Conservation (phyloP, 148 eudicot genomes). For the Cornus suecica region DNA sequence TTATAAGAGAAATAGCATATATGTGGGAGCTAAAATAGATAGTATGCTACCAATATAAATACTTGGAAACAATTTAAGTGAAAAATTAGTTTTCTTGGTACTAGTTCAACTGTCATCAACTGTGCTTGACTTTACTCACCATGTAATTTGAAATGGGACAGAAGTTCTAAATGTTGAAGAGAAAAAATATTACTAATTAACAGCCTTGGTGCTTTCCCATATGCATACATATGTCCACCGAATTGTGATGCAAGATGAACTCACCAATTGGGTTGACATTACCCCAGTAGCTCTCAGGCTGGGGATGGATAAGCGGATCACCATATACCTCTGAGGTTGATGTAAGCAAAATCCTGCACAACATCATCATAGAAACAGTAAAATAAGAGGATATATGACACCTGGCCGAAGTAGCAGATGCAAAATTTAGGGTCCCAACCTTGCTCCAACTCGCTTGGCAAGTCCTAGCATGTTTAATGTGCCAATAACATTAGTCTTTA, state of each 20-base stretch:
- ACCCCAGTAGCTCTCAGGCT: constrained; percentile 96
- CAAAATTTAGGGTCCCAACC: constrained; percentile 34
- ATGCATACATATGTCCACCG: neutral
- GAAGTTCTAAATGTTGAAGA: neutral
- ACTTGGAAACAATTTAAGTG: neutral
- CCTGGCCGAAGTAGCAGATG: neutral
- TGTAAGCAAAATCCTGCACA: constrained; percentile 75
- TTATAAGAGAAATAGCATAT: neutral
- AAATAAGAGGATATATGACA: neutral
- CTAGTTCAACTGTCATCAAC: neutral
- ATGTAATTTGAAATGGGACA: neutral
- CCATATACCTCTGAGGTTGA: constrained; percentile 94
- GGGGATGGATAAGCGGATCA: constrained; percentile 87
- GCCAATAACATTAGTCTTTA: constrained; percentile 98
- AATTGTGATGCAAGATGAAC: neutral
- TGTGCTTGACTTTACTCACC: neutral
- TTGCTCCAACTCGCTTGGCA: constrained; percentile 98
- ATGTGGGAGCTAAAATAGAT: neutral
- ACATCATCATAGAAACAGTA: constrained; percentile 4
- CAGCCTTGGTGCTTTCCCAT: neutral
- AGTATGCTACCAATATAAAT: neutral
- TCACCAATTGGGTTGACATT: constrained; percentile 98
- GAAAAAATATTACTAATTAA: no score
- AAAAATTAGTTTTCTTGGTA: neutral
- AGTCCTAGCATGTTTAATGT: constrained; percentile 97